phyloP scores from a whole-genome alignment of 805 yeast species.

The Monosporozyma unispora region DNA sequence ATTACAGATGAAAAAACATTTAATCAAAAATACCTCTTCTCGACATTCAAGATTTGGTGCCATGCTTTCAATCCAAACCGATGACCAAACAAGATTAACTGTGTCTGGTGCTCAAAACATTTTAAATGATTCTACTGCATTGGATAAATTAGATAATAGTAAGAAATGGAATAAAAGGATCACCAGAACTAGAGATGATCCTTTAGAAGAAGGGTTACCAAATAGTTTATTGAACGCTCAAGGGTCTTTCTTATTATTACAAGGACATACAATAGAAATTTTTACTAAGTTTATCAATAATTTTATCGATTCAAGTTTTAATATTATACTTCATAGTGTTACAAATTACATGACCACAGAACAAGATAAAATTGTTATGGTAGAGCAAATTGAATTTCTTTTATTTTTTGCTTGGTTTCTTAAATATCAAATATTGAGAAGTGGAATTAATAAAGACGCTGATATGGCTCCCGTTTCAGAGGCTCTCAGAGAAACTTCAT shows the following conservation, averaged over 20 bases:
- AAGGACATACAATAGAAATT: slow-evolving; percentile 23
- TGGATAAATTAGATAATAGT: slow-evolving; percentile 56
- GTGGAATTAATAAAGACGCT: slow-evolving; percentile 16
- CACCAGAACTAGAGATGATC: slow-evolving; percentile 23
- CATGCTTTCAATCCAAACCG: slow-evolving; percentile 58
- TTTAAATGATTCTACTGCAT: slow-evolving; percentile 39
- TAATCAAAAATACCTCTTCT: slow-evolving; percentile 46
- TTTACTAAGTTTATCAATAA: slow-evolving; percentile 42
- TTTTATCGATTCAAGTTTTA: slow-evolving; percentile 68
- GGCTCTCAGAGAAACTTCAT: slow-evolving; percentile 52
- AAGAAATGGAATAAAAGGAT: slow-evolving; percentile 53
- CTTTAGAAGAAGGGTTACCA: slow-evolving; percentile 28
- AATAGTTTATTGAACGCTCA: slow-evolving; percentile 19
- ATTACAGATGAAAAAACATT: slow-evolving; percentile 39
- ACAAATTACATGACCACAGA: slow-evolving; percentile 40
- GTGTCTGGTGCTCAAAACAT: slow-evolving; percentile 69
- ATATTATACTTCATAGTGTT: slow-evolving; percentile 48
- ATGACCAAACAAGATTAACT: slow-evolving; percentile 48
- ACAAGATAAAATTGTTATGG: slow-evolving; percentile 25
- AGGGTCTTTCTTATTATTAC: slow-evolving; percentile 21
- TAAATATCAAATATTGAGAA: slow-evolving; percentile 44
- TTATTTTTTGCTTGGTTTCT: slow-evolving; percentile 68
- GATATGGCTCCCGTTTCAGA: slow-evolving; percentile 39
- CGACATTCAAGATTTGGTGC: slow-evolving; percentile 93
- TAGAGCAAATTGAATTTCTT: slow-evolving; percentile 41